Percentiles rank a stretch among this genome's conserved stretches.
Conservation (phyloP, 352 stramenopile species). For the Elongisporangium anandrum region DNA sequence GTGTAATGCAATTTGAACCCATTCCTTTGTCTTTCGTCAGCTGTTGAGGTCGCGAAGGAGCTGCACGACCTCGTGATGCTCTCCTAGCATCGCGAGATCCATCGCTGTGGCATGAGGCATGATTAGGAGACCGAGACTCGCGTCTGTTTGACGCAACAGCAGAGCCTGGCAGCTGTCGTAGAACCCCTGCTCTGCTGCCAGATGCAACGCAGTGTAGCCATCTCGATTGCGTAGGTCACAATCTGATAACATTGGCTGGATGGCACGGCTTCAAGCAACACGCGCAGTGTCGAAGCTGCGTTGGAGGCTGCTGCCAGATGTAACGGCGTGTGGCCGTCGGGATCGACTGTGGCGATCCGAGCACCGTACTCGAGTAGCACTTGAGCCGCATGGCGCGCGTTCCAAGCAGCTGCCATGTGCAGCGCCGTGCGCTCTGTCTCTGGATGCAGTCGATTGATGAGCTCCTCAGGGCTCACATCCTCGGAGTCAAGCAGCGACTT, state of each 20-base stretch:
- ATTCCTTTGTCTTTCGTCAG: not conserved
- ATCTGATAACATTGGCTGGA: not conserved
- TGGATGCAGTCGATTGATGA: slow-evolving; percentile 4
- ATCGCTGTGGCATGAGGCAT: slow-evolving; percentile 11
- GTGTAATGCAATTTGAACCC: slow-evolving; percentile 1
- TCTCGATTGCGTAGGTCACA: slow-evolving; percentile 9
- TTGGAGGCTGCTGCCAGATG: slow-evolving; percentile 11
- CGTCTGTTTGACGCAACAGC: slow-evolving; percentile 6
- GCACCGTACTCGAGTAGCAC: slow-evolving; percentile 11
- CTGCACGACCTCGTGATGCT: slow-evolving; percentile 6
- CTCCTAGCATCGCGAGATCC: slow-evolving; percentile 10
- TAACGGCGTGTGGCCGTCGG: slow-evolving; percentile 9
- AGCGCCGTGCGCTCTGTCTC: slow-evolving; percentile 9
- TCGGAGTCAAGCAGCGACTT: not conserved
- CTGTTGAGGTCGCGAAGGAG: not conserved
- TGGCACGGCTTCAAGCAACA: slow-evolving; percentile 1
- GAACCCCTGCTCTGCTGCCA: slow-evolving; percentile 3
- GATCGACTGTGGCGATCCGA: slow-evolving; percentile 4
- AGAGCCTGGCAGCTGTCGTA: slow-evolving; percentile 9
- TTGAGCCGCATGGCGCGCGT: slow-evolving; percentile 2
- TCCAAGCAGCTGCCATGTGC: slow-evolving; percentile 13
- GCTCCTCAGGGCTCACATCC: not conserved
- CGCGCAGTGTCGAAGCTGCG: not conserved
- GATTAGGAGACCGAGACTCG: slow-evolving; percentile 3
- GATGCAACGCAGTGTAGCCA: slow-evolving; percentile 10